Evolutionary conservation across 1,139 yeast species (phyloP), one percentile per base, ranked within the genome.

Genomic region (Taiozyma onychis): DNA sequence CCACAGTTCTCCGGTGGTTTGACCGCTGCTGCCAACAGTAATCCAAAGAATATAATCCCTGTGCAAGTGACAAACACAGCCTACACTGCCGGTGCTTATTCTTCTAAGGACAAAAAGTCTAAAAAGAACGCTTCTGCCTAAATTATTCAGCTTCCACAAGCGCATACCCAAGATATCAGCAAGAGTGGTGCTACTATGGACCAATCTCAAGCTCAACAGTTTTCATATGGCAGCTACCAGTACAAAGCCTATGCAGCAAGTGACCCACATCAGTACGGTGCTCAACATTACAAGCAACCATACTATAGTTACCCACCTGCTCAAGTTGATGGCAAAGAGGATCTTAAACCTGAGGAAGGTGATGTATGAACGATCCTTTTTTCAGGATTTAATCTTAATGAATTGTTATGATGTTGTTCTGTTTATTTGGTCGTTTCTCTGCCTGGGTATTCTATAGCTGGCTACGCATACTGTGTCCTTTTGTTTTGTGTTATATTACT

Each of bases 1-100:
- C 63, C 67, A 6, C 62, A 60, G 46, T 58, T 57, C 48, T 59
- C 64, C 14, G 62, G 64, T 39, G 62, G 64, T 9, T 45, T 57
- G 13, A 59, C 62, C 6, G 64, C 65, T 21, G 64, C 64, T 32
- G 65, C 65, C 4, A 60, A 60, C 48, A 56, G 54, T 22, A 59
- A 61, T 44, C 62, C 63, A 44, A 61, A 58, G 49, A 60, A 58
- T 48, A 61, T 61, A 18, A 44, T 60, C 9, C 65, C 65, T 8
- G 65, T 61, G n/a, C 55, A 59, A 10, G 62, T 61, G 30, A 59
- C 63, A 2, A 59, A 54, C 41, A 50, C 62, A 6, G 51, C 57
- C 1, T 61, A 54, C 47, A 54, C 56, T 5, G 50, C 59, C 16
- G 60, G 57, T 22, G 51, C 57, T 13, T 54, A 51, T 30, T 51